Conservation (phyloP, 768 basidiomycete species). For the Leucogyrophana mollusca region DNA sequence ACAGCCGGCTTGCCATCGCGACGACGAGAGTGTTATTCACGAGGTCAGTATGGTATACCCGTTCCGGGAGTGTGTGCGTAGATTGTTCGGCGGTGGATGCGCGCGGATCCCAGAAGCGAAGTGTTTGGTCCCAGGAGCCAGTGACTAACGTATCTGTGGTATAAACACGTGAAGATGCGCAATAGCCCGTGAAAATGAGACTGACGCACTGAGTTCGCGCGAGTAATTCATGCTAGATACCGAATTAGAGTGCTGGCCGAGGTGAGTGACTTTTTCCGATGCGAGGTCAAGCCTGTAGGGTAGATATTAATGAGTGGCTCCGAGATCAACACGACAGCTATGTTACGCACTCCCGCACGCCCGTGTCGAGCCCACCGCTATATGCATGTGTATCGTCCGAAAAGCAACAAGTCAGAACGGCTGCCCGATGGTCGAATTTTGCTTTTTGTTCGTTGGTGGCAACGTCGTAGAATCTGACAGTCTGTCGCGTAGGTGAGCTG, state of each 20-base stretch:
- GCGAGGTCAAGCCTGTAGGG: slow-evolving; percentile 68
- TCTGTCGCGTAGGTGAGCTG: slow-evolving; percentile 46
- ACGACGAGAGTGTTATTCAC: slow-evolving; percentile 82
- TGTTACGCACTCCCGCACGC: slow-evolving; percentile 70
- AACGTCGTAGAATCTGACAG: slow-evolving; percentile 57
- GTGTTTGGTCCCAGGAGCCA: slow-evolving; percentile 89
- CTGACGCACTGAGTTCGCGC: slow-evolving; percentile 55
- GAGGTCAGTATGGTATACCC: slow-evolving; percentile 82
- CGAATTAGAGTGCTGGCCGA: slow-evolving; percentile 81
- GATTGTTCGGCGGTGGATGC: slow-evolving; percentile 54
- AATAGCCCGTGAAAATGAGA: background rate
- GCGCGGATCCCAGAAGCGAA: slow-evolving; percentile 87
- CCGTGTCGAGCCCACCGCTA: slow-evolving; percentile 85
- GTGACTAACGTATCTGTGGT: slow-evolving; percentile 69
- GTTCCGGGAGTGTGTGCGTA: slow-evolving; percentile 69
- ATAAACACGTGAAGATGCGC: background rate
- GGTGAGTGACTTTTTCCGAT: slow-evolving; percentile 64
- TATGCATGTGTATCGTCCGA: slow-evolving; percentile 64
- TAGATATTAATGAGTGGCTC: background rate
- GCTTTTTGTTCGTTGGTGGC: slow-evolving; percentile 60
- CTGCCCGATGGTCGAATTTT: slow-evolving; percentile 88
- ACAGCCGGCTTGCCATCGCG: slow-evolving; percentile 87
- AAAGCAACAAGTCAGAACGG: slow-evolving; percentile 83
- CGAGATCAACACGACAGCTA: too few species aligned
- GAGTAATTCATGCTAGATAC: slow-evolving; percentile 78